Evolutionary conservation across 495 filamentous ascomycete genomes (phyloP), one percentile per base, ranked within the genome.

Genomic region (Cairneyella variabilis): DNA sequence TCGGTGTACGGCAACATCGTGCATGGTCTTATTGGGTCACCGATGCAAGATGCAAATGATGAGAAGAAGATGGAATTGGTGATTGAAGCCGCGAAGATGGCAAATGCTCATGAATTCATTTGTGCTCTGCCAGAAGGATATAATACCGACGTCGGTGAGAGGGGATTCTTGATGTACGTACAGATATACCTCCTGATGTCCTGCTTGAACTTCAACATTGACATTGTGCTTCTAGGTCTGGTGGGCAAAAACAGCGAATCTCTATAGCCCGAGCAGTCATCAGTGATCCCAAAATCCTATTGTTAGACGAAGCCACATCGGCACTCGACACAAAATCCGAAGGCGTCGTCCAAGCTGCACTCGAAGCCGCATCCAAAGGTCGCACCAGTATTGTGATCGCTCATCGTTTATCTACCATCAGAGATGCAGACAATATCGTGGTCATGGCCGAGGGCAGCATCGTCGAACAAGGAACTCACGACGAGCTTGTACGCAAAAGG

Each of bases 191-290:
- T n/a, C n/a, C n/a, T n/a, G n/a, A n/a, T n/a, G n/a, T n/a, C n/a
- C n/a, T n/a, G n/a, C n/a, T n/a, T n/a, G n/a, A n/a, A n/a, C n/a
- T n/a, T n/a, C n/a, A n/a, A n/a, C n/a, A n/a, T n/a, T n/a, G n/a
- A n/a, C n/a, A n/a, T n/a, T n/a, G n/a, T n/a, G n/a, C n/a, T n/a
- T n/a, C n/a, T n/a, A n/a, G n/a, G n/a, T 90, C 85, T 45, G 92
- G 92, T 66, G 92, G 92, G n/a, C 92, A 97, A 70, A 96, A 96
- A 66, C 92, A 97, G 67, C 87, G 91, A 48, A 92, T 96, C 65
- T 77, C 76, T 27, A 81, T 82, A 52, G 92, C 92, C 3, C 82
- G 92, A 60, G 91, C 90, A 30, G 82, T 97, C 48, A 88, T 96
- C 21, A 88, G 83, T 37, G 86, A 97, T 63, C 92, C 92, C n/a